These are phyloP conservation scores for Sambucus nigra DNA, from an alignment of 129 eudicot species.

Conservation along the genomic window DNA sequence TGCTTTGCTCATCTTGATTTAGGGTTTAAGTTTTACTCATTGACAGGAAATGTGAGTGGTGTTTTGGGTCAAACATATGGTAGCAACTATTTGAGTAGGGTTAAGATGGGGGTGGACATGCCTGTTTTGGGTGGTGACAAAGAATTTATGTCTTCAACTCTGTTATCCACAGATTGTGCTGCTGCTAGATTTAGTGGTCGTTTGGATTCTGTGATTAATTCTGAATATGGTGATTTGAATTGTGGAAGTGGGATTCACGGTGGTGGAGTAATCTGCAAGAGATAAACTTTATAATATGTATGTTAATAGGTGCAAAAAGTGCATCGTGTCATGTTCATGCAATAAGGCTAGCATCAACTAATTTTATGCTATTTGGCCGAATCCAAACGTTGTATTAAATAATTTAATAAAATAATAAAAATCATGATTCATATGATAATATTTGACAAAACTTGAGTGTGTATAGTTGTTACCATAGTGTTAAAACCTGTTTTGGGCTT, in stretches of 20 bases:
- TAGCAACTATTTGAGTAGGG: constrained; percentile 36
- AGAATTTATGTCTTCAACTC: constrained; percentile 35
- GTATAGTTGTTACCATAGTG: too few species aligned
- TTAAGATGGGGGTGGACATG: constrained; percentile 45
- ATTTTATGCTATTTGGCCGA: background rate
- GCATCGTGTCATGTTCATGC: background rate
- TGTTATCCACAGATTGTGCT: constrained; percentile 45
- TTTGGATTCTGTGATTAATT: background rate
- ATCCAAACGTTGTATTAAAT: background rate
- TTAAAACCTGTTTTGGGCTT: too few species aligned
- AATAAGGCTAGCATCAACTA: background rate
- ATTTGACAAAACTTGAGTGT: too few species aligned
- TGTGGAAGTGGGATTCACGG: constrained; percentile 35
- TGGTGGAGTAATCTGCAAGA: constrained; percentile 42
- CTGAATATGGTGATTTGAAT: constrained; percentile 16
- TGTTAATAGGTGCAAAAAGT: background rate
- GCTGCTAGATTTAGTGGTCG: constrained; percentile 28
- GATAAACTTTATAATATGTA: constrained; percentile 20
- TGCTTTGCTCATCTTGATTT: constrained; percentile 46
- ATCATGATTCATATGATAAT: too few species aligned
- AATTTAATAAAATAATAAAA: too few species aligned
- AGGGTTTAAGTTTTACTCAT: constrained; percentile 43
- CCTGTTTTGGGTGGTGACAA: constrained; percentile 54
- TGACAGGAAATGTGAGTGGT: constrained; percentile 39
- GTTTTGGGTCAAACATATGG: constrained; percentile 54